These are phyloP conservation scores for Cyberlindnera petersonii DNA, from an alignment of 805 yeast species.

Conservation along the genomic window DNA sequence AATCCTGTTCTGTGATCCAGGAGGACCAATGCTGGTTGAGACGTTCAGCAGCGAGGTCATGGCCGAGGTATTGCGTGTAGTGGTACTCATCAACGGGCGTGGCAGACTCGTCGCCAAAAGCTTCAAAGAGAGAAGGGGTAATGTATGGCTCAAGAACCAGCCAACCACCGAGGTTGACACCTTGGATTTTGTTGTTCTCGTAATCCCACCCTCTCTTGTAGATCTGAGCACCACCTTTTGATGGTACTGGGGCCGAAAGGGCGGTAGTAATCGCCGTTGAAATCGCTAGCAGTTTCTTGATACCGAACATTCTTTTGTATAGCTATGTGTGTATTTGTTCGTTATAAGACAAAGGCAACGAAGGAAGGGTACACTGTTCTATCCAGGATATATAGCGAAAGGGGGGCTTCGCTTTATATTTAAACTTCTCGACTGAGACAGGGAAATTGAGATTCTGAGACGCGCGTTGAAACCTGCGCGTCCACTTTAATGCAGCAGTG, in stretches of 20 bases:
- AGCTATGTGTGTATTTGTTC: background rate
- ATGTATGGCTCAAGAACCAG: constrained; percentile 82
- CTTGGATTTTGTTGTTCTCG: constrained; percentile 33
- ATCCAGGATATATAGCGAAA: too few species aligned
- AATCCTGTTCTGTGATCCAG: constrained; percentile 73
- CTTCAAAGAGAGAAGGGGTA: constrained; percentile 71
- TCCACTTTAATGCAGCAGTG: background rate
- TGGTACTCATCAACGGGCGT: constrained; percentile 85
- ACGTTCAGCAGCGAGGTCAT: constrained; percentile 46
- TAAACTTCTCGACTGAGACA: background rate
- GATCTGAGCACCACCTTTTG: constrained; percentile 25
- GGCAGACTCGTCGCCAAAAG: constrained; percentile 34
- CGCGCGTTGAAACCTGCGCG: too few species aligned
- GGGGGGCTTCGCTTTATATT: too few species aligned
- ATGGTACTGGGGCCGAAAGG: constrained; percentile 26
- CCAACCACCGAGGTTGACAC: constrained; percentile 91
- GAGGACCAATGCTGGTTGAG: constrained; percentile 72
- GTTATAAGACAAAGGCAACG: background rate
- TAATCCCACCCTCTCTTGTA: constrained; percentile 25
- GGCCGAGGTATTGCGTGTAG: constrained; percentile 56
- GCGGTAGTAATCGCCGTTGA: constrained; percentile 5
- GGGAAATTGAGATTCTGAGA: too few species aligned
- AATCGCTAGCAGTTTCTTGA: constrained; percentile 4
- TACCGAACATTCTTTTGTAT: constrained; percentile 5
- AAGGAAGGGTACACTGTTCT: too few species aligned